A percentile compares a stretch with the other conserved stretches of the same genome.
Evolutionary conservation across 1,139 yeast genomes (phyloP).

Genomic region (Blastobotrys capitulatus): DNA sequence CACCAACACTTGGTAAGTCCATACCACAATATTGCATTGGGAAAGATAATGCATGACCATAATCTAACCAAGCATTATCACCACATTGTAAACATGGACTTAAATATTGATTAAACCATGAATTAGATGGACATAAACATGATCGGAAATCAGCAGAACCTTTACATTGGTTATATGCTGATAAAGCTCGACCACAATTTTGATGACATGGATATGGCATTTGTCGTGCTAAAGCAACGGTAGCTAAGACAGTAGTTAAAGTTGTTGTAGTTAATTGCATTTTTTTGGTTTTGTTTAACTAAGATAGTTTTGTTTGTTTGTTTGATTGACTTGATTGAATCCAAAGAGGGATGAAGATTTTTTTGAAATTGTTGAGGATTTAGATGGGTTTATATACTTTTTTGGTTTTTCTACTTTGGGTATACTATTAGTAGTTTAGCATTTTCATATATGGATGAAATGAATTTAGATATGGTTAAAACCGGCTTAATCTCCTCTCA

Average conservation of each 20-base stretch:
- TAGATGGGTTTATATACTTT: too few species aligned
- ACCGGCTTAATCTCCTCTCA: too few species aligned
- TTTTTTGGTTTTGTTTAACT: too few species aligned
- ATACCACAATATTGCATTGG: conserved; percentile 7
- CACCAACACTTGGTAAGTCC: not conserved
- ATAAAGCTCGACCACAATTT: conserved; percentile 11
- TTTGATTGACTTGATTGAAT: too few species aligned
- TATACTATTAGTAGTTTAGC: too few species aligned
- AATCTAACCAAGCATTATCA: conserved; percentile 1
- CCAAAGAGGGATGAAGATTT: too few species aligned
- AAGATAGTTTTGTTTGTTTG: too few species aligned
- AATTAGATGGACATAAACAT: conserved; percentile 1
- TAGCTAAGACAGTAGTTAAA: not conserved
- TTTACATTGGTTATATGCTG: conserved; percentile 9
- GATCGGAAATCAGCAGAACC: not conserved
- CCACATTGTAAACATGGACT: conserved; percentile 6
- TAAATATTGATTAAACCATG: not conserved
- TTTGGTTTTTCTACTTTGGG: too few species aligned
- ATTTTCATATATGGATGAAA: too few species aligned
- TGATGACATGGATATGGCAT: conserved; percentile 11
- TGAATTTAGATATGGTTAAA: too few species aligned
- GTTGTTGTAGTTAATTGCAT: not conserved
- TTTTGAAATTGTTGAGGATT: too few species aligned
- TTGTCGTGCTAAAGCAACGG: not conserved
- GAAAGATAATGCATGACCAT: not conserved